Evolutionary conservation across 352 stramenopile species (phyloP), one percentile per base, ranked within the genome.

Genomic region (Pythium pyrilobum): DNA sequence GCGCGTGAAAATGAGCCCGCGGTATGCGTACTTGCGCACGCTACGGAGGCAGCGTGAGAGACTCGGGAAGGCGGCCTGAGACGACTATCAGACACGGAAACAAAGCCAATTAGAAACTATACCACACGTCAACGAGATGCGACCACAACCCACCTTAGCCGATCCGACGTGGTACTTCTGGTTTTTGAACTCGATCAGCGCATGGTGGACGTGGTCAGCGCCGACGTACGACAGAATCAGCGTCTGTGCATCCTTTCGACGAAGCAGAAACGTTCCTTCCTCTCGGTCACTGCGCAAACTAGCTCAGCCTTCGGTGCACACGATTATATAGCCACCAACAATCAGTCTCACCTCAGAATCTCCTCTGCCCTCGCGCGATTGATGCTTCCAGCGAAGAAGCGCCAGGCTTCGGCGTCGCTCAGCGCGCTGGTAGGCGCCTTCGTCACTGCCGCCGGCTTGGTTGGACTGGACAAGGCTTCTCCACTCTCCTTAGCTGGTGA

Each of bases 211-310:
- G 34, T 94, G 75, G 8, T 67, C 57, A 0, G 57, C 38, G 1
- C 81, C 79, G 9, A 87, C 52, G 32, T 94, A 94, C 39, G 83
- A 94, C n/a, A 94, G 62, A 38, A 94, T 72, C 21, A 94, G 53
- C 33, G 83, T 94, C 43, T 83, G 78, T 1, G 81, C 73, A 55
- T 94, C 81, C 41, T 94, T 94, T 20, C 83, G 77, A 11, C 83
- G 81, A 47, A 94, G 49, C 25, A 94, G 52, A 38, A 94, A 94
- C 8, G 81, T 87, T 7, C 83, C 81, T 76, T 73, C 64, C 23
- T 85, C 81, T 34, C 80, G 81, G 13, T 40, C 60, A 53, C 65
- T 76, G 37, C 0, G 38, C 13, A 59, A 34, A 53, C 4, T 36
- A 1, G 46, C 23, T 21, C 5, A 28, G 5, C 20, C 5, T n/a